Percentiles rank a stretch among this genome's conserved stretches.
Evolutionary conservation across 2,329 filamentous ascomycete species (phyloP).

Genomic region (Atkinsonella texensis): DNA sequence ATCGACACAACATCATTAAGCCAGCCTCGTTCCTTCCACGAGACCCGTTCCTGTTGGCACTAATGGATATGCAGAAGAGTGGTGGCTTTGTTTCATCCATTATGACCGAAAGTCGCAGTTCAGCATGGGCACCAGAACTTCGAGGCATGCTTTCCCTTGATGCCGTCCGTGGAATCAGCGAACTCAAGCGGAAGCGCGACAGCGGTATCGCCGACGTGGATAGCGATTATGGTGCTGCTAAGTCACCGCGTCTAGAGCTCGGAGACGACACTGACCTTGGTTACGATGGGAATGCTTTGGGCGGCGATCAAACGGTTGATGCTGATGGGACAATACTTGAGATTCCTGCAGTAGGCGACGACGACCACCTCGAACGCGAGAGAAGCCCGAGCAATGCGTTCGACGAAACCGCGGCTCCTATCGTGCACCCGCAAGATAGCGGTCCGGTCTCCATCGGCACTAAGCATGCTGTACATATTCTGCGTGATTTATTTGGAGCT

Average conservation of each 20-base stretch:
- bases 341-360: conserved; percentile 40
- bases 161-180: conserved; percentile 60
- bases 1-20: conserved; percentile 77
- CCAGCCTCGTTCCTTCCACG: conserved; percentile 72
- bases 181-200: conserved; percentile 89
- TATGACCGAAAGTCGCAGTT: conserved; percentile 66
- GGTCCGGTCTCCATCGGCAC: conserved; percentile 84
- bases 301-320: conserved; percentile 41
- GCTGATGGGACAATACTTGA: conserved; percentile 53
- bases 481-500: conserved; percentile 75
- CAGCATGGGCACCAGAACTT: conserved; percentile 83
- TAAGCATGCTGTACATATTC: conserved; percentile 88
- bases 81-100: conserved; percentile 83
- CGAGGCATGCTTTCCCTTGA: conserved; percentile 86
- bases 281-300: conserved; percentile 31
- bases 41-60: conserved; percentile 72
- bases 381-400: conserved; percentile 47
- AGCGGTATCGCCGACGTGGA: conserved; percentile 74
- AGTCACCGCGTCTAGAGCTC: conserved; percentile 58
- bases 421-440: conserved; percentile 70
- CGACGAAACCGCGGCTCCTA: conserved; percentile 64
- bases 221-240: conserved; percentile 49
- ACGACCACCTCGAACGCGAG: conserved; percentile 31
- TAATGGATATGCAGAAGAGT: conserved; percentile 85
- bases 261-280: conserved; percentile 51